Base-by-base conservation (phyloP, 2,329 filamentous ascomycete species). In the Didymellaceae sp. region DNA sequence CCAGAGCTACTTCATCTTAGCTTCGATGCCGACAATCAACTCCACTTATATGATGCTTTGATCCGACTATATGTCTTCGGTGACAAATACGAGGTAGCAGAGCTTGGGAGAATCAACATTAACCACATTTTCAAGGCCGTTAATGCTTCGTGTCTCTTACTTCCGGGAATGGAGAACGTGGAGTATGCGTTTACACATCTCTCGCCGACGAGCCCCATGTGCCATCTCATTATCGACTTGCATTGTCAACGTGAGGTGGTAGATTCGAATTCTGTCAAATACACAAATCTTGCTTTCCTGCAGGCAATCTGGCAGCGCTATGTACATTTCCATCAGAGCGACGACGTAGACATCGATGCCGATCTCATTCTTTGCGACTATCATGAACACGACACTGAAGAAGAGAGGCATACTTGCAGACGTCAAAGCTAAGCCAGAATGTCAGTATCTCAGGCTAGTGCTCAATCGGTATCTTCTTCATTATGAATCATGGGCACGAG, bases 1-100 rank as follows among this genome's bases (percentile, higher is more conserved):
- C 17, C 30, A 8, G 42, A 34, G 6, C 26, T 52, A 8, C 32
- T 46, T 8, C 18, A 47, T 1, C 13, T 9, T n/a, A 10, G 22
- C 6, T 25, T 39, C 35, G 22, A 25, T 39, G 14, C 34, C 6
- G 39, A 6, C 37, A 35, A 42, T 18, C 7, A 16, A n/a, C 16
- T 22, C 6, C 22, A 25, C 6, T 6, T 25, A 25, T 39, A 2
- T 26, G 5, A 28, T 17, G n/a, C 22, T 24, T 9, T 6, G 16
- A 22, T 18, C 21, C 24, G 16, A 5, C 22, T 35, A 21, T 43
- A 20, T 30, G 28, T 59, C 24, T 54, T 59, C 32, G 45, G 25
- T 9, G 43, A 56, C 26, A 54, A 50, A 20, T 52, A 52, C 32
- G 17, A 30, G 10, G 14, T 47, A 16, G 7, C 26, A 10, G 24